These are phyloP conservation scores for Trifolium dubium DNA, from an alignment of 306 rosid genomes.

Conservation along the genomic window DNA sequence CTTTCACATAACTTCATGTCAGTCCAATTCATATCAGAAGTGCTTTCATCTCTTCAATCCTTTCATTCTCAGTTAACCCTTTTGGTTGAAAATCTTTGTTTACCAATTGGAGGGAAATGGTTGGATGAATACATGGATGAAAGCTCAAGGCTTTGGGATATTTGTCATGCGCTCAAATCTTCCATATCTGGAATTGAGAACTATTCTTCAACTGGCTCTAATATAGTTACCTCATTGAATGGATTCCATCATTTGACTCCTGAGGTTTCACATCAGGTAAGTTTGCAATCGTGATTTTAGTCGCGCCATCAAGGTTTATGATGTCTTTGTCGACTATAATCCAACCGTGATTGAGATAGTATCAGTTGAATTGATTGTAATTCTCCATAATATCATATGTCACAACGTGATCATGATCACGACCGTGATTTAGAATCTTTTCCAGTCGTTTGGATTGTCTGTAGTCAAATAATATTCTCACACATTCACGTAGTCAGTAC, in stretches of 20 bases:
- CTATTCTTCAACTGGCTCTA: slow-evolving; percentile 47
- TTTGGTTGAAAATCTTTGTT: slow-evolving; percentile 67
- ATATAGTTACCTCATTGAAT: slow-evolving; percentile 60
- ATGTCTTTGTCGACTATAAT: background rate
- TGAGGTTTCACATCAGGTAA: slow-evolving; percentile 65
- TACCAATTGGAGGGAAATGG: slow-evolving; percentile 88
- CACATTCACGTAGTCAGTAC: background rate
- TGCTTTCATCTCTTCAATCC: slow-evolving; percentile 66
- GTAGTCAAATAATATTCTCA: background rate
- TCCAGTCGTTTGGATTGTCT: background rate
- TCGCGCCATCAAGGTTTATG: background rate
- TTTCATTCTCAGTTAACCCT: slow-evolving; percentile 70
- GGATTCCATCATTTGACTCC: slow-evolving; percentile 56
- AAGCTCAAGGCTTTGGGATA: slow-evolving; percentile 84
- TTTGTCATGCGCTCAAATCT: slow-evolving; percentile 75
- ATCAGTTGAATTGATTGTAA: background rate
- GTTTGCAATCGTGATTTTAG: background rate
- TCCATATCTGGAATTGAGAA: slow-evolving; percentile 67
- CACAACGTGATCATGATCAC: background rate
- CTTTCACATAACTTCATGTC: slow-evolving; percentile 68
- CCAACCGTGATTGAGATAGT: background rate
- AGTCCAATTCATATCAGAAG: slow-evolving; percentile 67
- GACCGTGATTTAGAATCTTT: background rate
- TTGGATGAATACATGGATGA: slow-evolving; percentile 93
- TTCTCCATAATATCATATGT: background rate